Conservation (phyloP, 768 basidiomycete genomes). For the Boletus rex-veris region DNA sequence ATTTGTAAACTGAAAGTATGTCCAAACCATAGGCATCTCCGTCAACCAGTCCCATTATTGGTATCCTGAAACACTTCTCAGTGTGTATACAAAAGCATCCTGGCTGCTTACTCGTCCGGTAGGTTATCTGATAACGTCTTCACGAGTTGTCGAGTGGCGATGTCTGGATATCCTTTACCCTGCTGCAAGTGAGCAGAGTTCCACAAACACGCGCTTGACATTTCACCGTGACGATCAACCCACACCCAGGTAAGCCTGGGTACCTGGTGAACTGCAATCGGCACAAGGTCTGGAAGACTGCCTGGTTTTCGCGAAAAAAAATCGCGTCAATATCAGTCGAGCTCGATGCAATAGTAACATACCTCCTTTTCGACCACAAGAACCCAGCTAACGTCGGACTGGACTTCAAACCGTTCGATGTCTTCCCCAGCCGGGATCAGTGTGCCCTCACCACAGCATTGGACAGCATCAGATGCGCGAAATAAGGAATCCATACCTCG, state of each 20-base stretch:
- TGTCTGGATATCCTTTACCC: constrained; percentile 98
- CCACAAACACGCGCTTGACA: neutral
- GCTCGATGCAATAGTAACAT: constrained; percentile 2
- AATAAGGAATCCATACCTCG: constrained; percentile 43
- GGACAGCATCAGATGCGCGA: neutral
- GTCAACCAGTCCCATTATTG: constrained; percentile 80
- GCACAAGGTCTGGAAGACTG: constrained; percentile 89
- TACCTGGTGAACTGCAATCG: constrained; percentile 50
- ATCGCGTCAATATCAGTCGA: constrained; percentile 1
- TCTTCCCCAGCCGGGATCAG: constrained; percentile 78
- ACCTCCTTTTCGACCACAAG: constrained; percentile 95
- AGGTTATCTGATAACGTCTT: constrained; percentile 66
- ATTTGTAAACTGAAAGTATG: constrained; percentile 84
- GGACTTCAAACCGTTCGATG: constrained; percentile 57
- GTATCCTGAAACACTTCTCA: constrained; percentile 48
- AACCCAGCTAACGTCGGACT: constrained; percentile 65
- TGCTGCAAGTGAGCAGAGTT: constrained; percentile 30
- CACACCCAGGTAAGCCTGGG: constrained; percentile 52
- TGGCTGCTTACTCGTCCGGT: constrained; percentile 48
- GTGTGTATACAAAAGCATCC: neutral
- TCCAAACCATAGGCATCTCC: constrained; percentile 91
- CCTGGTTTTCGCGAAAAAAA: constrained; percentile 45
- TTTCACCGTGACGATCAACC: constrained; percentile 73
- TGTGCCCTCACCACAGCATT: constrained; percentile 47
- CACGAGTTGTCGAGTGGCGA: constrained; percentile 84